Evolutionary conservation across 768 basidiomycete genomes (phyloP), one percentile per base, ranked within the genome.

Genomic region (Boletus vinaceobasis): DNA sequence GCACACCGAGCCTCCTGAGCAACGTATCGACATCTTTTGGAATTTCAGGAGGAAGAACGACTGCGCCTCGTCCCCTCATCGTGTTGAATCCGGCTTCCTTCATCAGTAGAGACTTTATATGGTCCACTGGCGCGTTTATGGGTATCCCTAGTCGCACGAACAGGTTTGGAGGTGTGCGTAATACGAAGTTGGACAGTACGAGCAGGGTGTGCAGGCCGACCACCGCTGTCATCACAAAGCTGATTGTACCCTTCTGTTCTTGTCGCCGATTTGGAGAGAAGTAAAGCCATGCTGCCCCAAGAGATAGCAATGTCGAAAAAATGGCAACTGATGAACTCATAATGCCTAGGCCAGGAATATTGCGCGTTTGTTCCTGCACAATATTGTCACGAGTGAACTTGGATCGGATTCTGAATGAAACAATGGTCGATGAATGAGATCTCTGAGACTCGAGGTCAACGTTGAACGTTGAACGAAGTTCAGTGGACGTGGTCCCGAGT

Each of bases 131-230:
- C 3, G 76, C 76, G 53, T 77, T 83, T 46, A 87, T 57, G 1
- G 86, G 81, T 43, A 87, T 65, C 2, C 72, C 61, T n/a, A 88
- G 72, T 4, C 74, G 69, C 37, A 71, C 73, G 66, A 87, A 90
- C 32, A 90, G 64, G 62, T 89, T 89, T 43, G 77, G 76, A 9
- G 87, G 85, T 47, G 76, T 77, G 48, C n/a, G 36, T 0, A 58
- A 47, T 7, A 43, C 53, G 29, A 68, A 19, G 49, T 51, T 52
- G 36, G 43, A 63, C 4, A 69, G 48, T 15, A 55, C 23, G 37
- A 65, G 43, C 9, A 65, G 35, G 26, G 59, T 51, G 31, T 68
- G 63, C 44, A 63, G 52, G 43, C 53, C 47, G 0, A 55, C 51
- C 31, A 48, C 52, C 35, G 56, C 43, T n/a, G 43, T 52, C 57